A percentile compares a stretch with the other conserved stretches of the same genome.
phyloP scores from a whole-genome alignment of 2,329 filamentous ascomycete genomes.

The Alternaria hordeiaustralica region DNA sequence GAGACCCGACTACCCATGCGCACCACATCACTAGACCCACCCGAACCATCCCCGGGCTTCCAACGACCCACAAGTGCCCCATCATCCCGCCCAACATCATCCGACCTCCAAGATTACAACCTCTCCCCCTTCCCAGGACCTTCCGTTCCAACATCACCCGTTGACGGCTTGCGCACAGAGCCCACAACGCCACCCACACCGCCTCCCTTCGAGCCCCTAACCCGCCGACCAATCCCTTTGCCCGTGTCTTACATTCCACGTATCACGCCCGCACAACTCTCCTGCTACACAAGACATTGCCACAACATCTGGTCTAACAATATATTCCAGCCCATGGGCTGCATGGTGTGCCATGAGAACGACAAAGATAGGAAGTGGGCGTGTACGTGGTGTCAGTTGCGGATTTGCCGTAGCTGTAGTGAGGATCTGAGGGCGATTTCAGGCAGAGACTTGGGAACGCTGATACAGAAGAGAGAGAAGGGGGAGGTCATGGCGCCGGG shows the following conservation, averaged over 20 bases:
- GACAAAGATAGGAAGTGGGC: constrained; percentile 35
- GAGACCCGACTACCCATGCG: constrained; percentile 6
- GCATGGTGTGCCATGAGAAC: constrained; percentile 44
- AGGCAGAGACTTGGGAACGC: constrained; percentile 23
- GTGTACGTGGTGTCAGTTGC: constrained; percentile 48
- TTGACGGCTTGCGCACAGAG: not conserved
- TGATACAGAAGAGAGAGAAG: constrained; percentile 25
- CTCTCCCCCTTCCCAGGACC: constrained; percentile 12
- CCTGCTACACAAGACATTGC: constrained; percentile 43
- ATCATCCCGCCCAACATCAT: constrained; percentile 1
- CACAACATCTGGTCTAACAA: constrained; percentile 40
- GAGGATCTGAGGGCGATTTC: constrained; percentile 28
- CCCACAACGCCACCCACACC: not conserved
- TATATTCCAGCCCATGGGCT: constrained; percentile 41
- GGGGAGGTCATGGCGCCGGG: not conserved
- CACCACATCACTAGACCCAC: constrained; percentile 18
- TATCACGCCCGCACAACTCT: constrained; percentile 38
- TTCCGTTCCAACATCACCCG: constrained; percentile 7
- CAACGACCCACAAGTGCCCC: constrained; percentile 2
- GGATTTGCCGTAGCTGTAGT: constrained; percentile 42
- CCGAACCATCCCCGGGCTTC: constrained; percentile 1
- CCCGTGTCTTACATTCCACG: constrained; percentile 26
- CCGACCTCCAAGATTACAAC: not conserved
- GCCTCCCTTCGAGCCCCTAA: constrained; percentile 29
- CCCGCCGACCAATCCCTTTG: constrained; percentile 22